A percentile compares a stretch with the other conserved stretches of the same genome.
These are phyloP conservation scores for Aureobasidium sp. DNA, from an alignment of 2,329 filamentous ascomycete genomes.

Conservation along the genomic window DNA sequence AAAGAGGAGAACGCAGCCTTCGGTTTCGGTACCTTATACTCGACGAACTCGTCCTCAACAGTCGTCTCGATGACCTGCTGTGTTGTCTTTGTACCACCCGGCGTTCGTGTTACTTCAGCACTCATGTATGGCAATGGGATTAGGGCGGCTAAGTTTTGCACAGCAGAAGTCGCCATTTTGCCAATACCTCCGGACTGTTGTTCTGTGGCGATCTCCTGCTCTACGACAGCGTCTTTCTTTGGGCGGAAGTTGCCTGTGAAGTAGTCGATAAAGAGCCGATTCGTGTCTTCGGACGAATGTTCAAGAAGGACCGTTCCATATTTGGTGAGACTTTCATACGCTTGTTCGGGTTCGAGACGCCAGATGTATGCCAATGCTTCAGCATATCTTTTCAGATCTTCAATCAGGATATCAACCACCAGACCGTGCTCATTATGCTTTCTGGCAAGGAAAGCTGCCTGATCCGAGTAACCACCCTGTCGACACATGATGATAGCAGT, in stretches of 20 bases:
- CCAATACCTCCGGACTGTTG: conserved; percentile 33
- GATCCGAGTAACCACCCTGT: conserved; percentile 93
- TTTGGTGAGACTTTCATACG: conserved; percentile 86
- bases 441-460: conserved; percentile 89
- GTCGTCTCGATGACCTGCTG: conserved; percentile 50
- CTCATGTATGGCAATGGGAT: conserved; percentile 83
- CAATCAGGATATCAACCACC: conserved; percentile 91
- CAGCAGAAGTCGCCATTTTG: conserved; percentile 59
- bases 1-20: conserved; percentile 92
- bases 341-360: conserved; percentile 73
- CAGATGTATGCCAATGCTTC: conserved; percentile 90
- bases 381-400: conserved; percentile 84
- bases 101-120: conserved; percentile 49
- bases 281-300: conserved; percentile 75
- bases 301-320: conserved; percentile 87
- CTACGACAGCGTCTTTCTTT: conserved; percentile 54
- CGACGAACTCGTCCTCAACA: conserved; percentile 44
- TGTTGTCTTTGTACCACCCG: conserved; percentile 43
- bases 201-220: conserved; percentile 41
- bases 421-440: conserved; percentile 91
- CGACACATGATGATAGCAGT: conserved; percentile 97
- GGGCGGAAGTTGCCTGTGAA: conserved; percentile 81
- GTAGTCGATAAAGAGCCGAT: conserved; percentile 85
- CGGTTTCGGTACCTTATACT: conserved; percentile 75
- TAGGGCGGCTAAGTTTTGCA: conserved; percentile 78